Evolutionary conservation across 108 stramenopile species (phyloP).

Genomic region (Aureococcus anophagefferens): DNA sequence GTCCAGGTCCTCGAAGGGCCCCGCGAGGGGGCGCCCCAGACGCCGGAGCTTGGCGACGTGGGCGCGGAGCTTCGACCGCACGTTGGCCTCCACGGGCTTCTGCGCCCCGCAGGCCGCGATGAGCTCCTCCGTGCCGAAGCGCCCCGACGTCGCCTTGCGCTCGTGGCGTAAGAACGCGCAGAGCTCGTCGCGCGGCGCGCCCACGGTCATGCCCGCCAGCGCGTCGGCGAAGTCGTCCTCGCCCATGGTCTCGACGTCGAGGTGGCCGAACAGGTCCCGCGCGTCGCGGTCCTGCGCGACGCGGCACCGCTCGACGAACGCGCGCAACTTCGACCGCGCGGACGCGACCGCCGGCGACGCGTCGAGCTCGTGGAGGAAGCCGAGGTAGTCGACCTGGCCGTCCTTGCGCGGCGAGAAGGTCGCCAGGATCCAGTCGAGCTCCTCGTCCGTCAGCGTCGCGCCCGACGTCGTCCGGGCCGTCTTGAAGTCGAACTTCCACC

Average conservation of each 20-base stretch:
- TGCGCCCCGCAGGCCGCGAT: background rate
- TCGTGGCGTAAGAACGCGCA: conserved; percentile 22
- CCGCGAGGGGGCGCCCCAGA: conserved; percentile 16
- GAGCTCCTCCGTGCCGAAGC: background rate
- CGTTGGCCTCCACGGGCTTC: background rate
- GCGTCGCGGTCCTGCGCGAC: conserved; percentile 3
- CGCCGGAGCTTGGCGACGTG: conserved; percentile 21
- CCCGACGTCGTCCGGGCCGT: background rate
- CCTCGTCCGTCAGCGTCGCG: conserved; percentile 24
- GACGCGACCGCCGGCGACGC: conserved; percentile 30
- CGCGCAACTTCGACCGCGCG: conserved; percentile 16
- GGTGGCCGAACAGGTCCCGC: background rate
- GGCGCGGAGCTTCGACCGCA: conserved; percentile 7
- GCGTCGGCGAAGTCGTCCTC: conserved; percentile 32
- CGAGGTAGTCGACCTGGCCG: conserved; percentile 34
- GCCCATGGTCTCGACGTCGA: conserved; percentile 6
- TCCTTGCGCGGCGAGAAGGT: conserved; percentile 37
- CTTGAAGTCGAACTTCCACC: conserved; percentile 16
- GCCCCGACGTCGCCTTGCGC: background rate
- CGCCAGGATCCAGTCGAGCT: conserved; percentile 33
- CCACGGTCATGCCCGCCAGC: conserved; percentile 11
- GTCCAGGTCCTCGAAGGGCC: conserved; percentile 30
- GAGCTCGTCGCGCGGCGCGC: conserved; percentile 27
- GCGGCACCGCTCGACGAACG: conserved; percentile 15
- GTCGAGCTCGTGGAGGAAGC: conserved; percentile 27